phyloP scores from a whole-genome alignment of 2,329 filamentous ascomycete genomes.

The Didymella segeticola region DNA sequence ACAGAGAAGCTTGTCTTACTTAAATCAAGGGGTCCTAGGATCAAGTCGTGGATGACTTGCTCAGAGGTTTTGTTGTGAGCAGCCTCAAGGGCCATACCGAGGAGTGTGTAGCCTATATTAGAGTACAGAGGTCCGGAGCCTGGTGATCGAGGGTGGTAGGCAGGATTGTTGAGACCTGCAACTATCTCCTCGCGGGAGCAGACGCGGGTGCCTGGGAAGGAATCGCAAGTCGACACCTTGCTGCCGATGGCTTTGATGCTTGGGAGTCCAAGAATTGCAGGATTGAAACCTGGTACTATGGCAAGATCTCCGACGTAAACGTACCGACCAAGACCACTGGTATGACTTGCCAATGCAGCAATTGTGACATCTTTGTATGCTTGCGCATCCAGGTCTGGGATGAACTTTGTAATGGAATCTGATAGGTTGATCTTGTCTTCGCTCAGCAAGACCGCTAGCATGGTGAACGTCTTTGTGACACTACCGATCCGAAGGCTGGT shows the following conservation, averaged over 20 bases:
- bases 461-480: constrained; percentile 36
- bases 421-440: constrained; percentile 28
- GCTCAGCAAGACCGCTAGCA: constrained; percentile 31
- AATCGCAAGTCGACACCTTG: constrained; percentile 28
- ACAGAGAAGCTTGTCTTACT: constrained; percentile 22
- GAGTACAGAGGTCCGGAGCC: constrained; percentile 30
- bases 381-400: constrained; percentile 26
- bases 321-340: constrained; percentile 32
- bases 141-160: constrained; percentile 25
- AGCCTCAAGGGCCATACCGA: constrained; percentile 31
- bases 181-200: constrained; percentile 29
- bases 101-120: constrained; percentile 34
- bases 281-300: constrained; percentile 21
- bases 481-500: constrained; percentile 34
- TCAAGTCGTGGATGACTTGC: constrained; percentile 28
- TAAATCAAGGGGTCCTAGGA: constrained; percentile 29
- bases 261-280: constrained; percentile 27
- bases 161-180: constrained; percentile 31
- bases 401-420: constrained; percentile 32
- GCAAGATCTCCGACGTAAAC: constrained; percentile 33
- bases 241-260: constrained; percentile 20
- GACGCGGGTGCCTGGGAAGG: constrained; percentile 25
- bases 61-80: constrained; percentile 29
- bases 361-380: constrained; percentile 32
- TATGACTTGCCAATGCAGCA: constrained; percentile 28